Evolutionary conservation across 805 yeast genomes (phyloP).

Genomic region (Spathaspora arborariae): DNA sequence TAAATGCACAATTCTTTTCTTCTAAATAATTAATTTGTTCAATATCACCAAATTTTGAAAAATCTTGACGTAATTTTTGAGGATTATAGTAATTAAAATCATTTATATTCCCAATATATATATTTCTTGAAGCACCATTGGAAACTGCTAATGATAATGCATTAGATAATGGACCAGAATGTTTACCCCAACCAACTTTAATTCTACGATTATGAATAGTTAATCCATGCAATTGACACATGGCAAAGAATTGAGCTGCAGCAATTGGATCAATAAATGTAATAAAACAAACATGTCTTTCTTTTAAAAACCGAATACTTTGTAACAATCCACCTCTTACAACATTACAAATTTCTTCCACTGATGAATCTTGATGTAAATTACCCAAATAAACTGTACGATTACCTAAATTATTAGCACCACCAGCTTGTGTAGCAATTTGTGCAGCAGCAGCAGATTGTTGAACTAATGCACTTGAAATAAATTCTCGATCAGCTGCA

Average conservation of each 20-base stretch:
- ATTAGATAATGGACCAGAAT: conserved; percentile 86
- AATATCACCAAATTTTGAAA: conserved; percentile 83
- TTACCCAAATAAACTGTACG: conserved; percentile 90
- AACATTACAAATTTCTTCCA: conserved; percentile 93
- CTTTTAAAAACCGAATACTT: conserved; percentile 72
- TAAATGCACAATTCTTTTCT: conserved; percentile 85
- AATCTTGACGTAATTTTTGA: conserved; percentile 63
- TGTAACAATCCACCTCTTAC: conserved; percentile 94
- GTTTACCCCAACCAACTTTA: conserved; percentile 97
- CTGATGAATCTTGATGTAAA: conserved; percentile 80
- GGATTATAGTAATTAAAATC: conserved; percentile 50
- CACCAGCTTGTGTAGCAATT: conserved; percentile 92
- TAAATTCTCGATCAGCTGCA: conserved; percentile 60
- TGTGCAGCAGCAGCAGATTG: conserved; percentile 98
- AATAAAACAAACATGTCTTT: conserved; percentile 88
- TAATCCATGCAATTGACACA: conserved; percentile 86
- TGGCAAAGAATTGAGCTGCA: conserved; percentile 95
- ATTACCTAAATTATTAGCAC: conserved; percentile 86
- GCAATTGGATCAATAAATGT: conserved; percentile 96
- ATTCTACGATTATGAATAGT: conserved; percentile 82
- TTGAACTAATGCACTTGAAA: conserved; percentile 76
- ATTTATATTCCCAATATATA: conserved; percentile 73
- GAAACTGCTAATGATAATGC: conserved; percentile 86
- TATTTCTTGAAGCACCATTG: conserved; percentile 91
- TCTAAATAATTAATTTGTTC: conserved; percentile 89